Percentiles rank a stretch among this genome's conserved stretches.
These are phyloP conservation scores for Aspergillus phoenicis DNA, from an alignment of 2,329 filamentous ascomycete genomes.

Conservation along the genomic window DNA sequence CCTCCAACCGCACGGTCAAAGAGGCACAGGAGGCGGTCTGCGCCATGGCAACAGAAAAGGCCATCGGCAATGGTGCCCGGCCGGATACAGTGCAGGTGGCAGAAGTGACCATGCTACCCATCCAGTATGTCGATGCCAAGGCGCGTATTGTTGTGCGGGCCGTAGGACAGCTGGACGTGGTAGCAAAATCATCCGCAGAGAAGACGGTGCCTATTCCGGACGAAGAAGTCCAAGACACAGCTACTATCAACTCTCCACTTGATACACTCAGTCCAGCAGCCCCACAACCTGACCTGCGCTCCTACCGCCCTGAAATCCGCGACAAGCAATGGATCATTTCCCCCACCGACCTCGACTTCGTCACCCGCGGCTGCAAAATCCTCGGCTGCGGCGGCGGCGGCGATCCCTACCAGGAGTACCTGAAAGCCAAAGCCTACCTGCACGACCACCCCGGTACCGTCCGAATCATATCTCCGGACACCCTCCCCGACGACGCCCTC, in stretches of 20 bases:
- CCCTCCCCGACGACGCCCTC: constrained; percentile 54
- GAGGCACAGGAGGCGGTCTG: constrained; percentile 22
- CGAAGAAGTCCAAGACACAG: not conserved
- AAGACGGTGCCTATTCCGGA: constrained; percentile 18
- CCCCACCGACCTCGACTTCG: constrained; percentile 15
- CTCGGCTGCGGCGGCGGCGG: constrained; percentile 17
- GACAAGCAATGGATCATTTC: constrained; percentile 19
- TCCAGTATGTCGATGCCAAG: constrained; percentile 40
- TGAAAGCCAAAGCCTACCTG: constrained; percentile 5
- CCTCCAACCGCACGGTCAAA: constrained; percentile 13
- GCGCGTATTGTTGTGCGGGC: constrained; percentile 34
- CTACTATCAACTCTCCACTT: no score
- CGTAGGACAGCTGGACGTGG: constrained; percentile 25
- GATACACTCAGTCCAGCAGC: no score
- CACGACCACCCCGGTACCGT: not conserved
- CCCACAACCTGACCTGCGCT: constrained; percentile 10
- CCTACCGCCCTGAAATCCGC: constrained; percentile 24
- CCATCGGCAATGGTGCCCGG: constrained; percentile 5
- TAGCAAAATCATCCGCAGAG: constrained; percentile 12
- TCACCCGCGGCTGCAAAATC: constrained; percentile 19
- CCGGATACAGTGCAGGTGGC: constrained; percentile 38
- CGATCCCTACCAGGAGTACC: constrained; percentile 15
- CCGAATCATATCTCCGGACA: constrained; percentile 1
- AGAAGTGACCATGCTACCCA: constrained; percentile 42
- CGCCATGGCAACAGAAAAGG: constrained; percentile 2